Conservation (phyloP, 805 yeast species). For the Tetrapisispora taiwanensis region DNA sequence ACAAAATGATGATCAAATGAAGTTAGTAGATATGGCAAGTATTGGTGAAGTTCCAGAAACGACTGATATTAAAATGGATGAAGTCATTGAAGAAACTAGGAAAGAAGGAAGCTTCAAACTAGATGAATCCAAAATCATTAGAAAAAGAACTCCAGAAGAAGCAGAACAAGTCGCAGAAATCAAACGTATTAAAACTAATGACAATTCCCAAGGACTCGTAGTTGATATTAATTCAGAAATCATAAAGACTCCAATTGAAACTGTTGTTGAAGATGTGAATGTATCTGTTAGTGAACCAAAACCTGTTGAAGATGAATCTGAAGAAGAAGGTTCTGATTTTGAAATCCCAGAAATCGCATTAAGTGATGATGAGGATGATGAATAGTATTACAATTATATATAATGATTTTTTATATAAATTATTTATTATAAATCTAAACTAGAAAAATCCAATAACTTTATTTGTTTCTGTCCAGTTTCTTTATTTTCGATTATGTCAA, state of each 20-base stretch:
- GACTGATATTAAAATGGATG: neutral
- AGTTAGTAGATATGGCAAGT: neutral
- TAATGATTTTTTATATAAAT: neutral
- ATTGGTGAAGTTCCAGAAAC: neutral
- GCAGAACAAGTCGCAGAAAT: slow-evolving; percentile 4
- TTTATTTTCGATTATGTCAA: slow-evolving; percentile 3
- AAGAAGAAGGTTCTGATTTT: slow-evolving; percentile 21
- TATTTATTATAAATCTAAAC: neutral
- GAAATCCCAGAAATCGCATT: slow-evolving; percentile 24
- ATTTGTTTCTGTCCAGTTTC: slow-evolving; percentile 7
- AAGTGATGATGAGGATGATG: slow-evolving; percentile 14
- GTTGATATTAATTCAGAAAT: neutral
- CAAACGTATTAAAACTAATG: slow-evolving; percentile 4
- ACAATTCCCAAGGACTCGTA: neutral
- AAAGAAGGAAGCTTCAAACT: slow-evolving; percentile 1
- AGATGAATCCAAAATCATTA: slow-evolving; percentile 6
- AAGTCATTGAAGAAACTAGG: slow-evolving; percentile 5
- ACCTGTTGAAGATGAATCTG: slow-evolving; percentile 1
- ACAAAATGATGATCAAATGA: slow-evolving; percentile 1
- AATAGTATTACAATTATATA: neutral
- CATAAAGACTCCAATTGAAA: neutral
- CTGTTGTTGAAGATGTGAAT: neutral
- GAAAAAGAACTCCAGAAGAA: slow-evolving; percentile 9
- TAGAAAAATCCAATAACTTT: slow-evolving; percentile 14
- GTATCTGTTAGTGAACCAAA: neutral